Evolutionary conservation across 345 rosid species (phyloP).

Genomic region (Eucalyptus shirleyi): DNA sequence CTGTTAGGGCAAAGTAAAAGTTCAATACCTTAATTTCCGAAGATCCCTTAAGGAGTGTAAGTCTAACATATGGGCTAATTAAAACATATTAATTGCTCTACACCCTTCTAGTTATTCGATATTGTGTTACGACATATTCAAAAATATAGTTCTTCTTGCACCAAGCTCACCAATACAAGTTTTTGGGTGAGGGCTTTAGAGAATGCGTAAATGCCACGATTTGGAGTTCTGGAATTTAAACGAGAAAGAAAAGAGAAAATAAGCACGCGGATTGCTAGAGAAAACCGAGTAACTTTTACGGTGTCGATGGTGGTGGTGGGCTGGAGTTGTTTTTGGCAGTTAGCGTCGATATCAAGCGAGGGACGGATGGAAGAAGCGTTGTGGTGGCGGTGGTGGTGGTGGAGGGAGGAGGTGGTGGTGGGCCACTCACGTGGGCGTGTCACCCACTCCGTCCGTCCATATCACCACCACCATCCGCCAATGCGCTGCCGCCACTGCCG

Average conservation of each 20-base stretch:
- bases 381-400: not conserved
- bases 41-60: not conserved
- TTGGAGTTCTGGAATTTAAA: not conserved
- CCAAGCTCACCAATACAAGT: not conserved
- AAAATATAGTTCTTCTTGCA: not conserved
- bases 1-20: too few relatives aligned
- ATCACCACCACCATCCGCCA: not conserved
- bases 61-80: too few relatives aligned
- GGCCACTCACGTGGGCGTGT: slow-evolving; percentile 75
- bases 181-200: not conserved
- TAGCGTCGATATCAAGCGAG: slow-evolving; percentile 94
- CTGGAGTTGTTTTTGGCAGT: slow-evolving; percentile 52
- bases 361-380: slow-evolving; percentile 37
- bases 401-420: slow-evolving; percentile 33
- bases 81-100: too few relatives aligned
- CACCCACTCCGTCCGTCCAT: slow-evolving; percentile 25
- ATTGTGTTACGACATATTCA: not conserved
- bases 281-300: not conserved
- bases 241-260: not conserved
- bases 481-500: not conserved
- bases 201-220: not conserved
- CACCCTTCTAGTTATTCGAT: fast-evolving
- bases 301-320: not conserved
- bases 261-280: not conserved
- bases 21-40: fast-evolving